A percentile compares a stretch with the other conserved stretches of the same genome.
These are phyloP conservation scores for Cantharellus anzutake DNA, from an alignment of 768 basidiomycete genomes.

Conservation along the genomic window DNA sequence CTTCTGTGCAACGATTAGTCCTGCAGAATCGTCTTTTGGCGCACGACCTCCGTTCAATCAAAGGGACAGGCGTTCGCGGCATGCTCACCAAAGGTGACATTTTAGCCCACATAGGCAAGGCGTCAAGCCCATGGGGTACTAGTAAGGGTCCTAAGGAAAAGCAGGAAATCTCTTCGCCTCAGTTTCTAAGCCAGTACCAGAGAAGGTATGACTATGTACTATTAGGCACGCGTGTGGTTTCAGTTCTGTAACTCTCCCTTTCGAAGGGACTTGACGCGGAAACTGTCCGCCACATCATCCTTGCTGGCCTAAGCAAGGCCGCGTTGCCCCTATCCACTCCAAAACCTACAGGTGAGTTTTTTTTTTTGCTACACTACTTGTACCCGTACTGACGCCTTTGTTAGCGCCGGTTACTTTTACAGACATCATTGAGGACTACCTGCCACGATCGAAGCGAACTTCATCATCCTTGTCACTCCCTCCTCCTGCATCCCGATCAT, in stretches of 20 bases:
- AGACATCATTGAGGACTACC: slow-evolving; percentile 4
- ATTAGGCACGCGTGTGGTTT: not conserved
- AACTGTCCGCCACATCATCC: not conserved
- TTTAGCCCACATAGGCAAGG: slow-evolving; percentile 66
- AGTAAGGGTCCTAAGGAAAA: slow-evolving; percentile 25
- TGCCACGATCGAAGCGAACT: not conserved
- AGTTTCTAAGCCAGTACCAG: slow-evolving; percentile 8
- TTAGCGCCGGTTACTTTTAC: not conserved
- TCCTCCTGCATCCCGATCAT: not conserved
- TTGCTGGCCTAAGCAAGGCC: not conserved
- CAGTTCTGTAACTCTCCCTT: too few relatives aligned
- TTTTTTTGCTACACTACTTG: not conserved
- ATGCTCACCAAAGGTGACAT: slow-evolving; percentile 97
- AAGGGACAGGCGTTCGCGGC: slow-evolving; percentile 76
- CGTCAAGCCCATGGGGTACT: slow-evolving; percentile 57
- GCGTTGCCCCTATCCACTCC: not conserved
- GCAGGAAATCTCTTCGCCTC: slow-evolving; percentile 9
- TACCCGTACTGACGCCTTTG: not conserved
- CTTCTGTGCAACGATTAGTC: slow-evolving; percentile 72
- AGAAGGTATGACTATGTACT: not conserved
- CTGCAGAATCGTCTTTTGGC: slow-evolving; percentile 40
- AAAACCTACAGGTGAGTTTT: not conserved
- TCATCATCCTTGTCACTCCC: not conserved
- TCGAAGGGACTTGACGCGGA: slow-evolving; percentile 1
- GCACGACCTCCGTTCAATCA: slow-evolving; percentile 35